Evolutionary conservation across 805 yeast genomes (phyloP), one percentile per base, ranked within the genome.

Genomic region (Naumovozyma baii): DNA sequence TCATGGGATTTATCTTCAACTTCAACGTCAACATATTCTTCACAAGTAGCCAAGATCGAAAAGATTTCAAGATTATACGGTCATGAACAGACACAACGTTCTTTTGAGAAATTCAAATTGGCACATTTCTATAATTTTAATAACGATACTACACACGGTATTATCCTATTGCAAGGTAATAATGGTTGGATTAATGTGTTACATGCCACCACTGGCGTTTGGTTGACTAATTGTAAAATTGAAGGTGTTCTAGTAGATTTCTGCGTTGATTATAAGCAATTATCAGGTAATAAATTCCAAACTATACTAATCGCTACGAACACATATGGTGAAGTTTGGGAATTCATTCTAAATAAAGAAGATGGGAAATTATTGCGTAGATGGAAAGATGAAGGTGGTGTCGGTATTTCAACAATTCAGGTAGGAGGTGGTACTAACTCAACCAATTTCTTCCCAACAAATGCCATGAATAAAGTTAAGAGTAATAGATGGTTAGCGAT

Each of bases 41-140:
- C 42, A 26, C 41, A 47, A 9, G 39, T 47, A 16, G 56, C 62
- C 2, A 69, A 67, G 15, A 76, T 87, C 33, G 95, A 87, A 48
- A 92, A 88, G 63, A 77, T 92, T 31, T 76, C 83, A 39, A 76
- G 96, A 61, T 64, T 90, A 70, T 90, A 88, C 58, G 98, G 98
- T 3, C 95, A 88, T 54, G 95, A 85, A 55, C 66, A 72, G 28
- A 76, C 80, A 28, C 97, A 90, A 66, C 73, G 74, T 49, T 80
- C 94, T 8, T 85, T 87, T 71, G 98, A 92, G 60, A 73, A 80
- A 51, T 90, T 92, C 63, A 78, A 78, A 55, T 44, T 83, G 14
- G 83, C 92, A 18, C 80, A 61, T 41, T 50, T 46, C 33, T 50
- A 52, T 36, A 51, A 51, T 22, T 40, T 44, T 26, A 32, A 38